Evolutionary conservation across 257 asterid species (phyloP), one percentile per base, ranked within the genome.

Genomic region (Avicennia marina): DNA sequence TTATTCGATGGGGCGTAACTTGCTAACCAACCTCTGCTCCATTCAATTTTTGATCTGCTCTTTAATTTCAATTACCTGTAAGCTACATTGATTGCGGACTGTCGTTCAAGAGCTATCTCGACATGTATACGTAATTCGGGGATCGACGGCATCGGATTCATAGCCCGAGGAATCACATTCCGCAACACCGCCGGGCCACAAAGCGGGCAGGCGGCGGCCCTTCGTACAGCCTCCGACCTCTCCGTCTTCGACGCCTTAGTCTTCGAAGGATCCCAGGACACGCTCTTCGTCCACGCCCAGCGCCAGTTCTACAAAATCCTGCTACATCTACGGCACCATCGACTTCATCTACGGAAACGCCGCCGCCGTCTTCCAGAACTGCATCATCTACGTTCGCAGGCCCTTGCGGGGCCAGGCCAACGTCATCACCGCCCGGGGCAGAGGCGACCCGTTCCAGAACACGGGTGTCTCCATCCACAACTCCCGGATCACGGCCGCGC

Each of bases 261-360:
- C 0, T 81, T 90, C 43, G 96, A 87, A 22, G 96, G 98, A 0
- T 90, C 85, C 69, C 98, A 90, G 57, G 98, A 90, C 79, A 90
- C 96, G 0, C 78, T 90, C 6, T 90, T 87, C 65, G 95, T 87
- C 42, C 98, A 82, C 27, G 84, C 98, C 0, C 96, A 90, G 31
- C 94, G 98, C 6, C 98, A 90, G 9, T 90, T 90, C 80, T 90
- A 87, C 72, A 90, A 81, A 64, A n/a, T 44, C 76, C 18, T 87
- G 98, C 46, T 74, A 75, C 75, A 75, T 90, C 27, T 90, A 78
- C 42, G 96, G 96, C 19, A 90, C 96, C 6, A 76, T 90, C 26
- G 96, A 90, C 36, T 85, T 90, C 76, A 87, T 90, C 22, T 90
- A 87, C 27, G 98, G 98, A 2, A 90, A 90, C 39, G 96, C 96